Evolutionary conservation across 2,329 filamentous ascomycete genomes (phyloP), one percentile per base, ranked within the genome.

Genomic region (Microdochium bolleyi): DNA sequence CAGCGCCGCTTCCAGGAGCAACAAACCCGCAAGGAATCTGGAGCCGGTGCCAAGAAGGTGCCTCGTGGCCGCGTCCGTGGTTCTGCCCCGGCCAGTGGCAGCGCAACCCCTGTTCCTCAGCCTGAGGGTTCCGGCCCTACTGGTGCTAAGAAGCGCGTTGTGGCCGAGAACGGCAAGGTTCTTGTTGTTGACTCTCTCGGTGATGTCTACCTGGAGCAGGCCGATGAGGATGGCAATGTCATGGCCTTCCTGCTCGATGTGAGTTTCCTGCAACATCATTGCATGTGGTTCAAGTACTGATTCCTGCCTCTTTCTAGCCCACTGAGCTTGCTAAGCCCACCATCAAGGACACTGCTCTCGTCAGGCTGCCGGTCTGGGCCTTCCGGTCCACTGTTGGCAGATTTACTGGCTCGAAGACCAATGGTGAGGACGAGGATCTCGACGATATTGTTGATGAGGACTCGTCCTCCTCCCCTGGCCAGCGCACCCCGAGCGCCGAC

Each of bases 141-240:
- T 37, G 91, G 92, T 21, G 78, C 87, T 32, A 89, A 89, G 72
- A 95, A 92, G 78, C 81, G 89, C 34, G 89, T 97, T 16, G 83
- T 92, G 24, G 92, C 92, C 2, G 88, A 96, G 75, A 99, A 99
- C 62, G 94, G 94, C 60, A 99, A 97, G 75, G 79, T 95, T 1
- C 76, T 99, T 37, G 86, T 99, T 53, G 94, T 99, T 3, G 92
- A 99, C 70, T 89, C 89, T 1, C 76, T 87, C 10, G 94, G 94
- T 25, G 91, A 96, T 61, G 94, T 99, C 13, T 99, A 89, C 65
- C 77, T 99, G n/a, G 92, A 97, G 70, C 89, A 95, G 65, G 81
- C 89, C 62, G 89, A 90, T 51, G 91, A 92, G 60, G 89, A 96
- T 24, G 94, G 94, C 51, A 83, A 88, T 52, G 80, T 83, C 30